These are phyloP conservation scores for Cyberlindnera bimundalis DNA, from an alignment of 805 yeast genomes.

Conservation along the genomic window DNA sequence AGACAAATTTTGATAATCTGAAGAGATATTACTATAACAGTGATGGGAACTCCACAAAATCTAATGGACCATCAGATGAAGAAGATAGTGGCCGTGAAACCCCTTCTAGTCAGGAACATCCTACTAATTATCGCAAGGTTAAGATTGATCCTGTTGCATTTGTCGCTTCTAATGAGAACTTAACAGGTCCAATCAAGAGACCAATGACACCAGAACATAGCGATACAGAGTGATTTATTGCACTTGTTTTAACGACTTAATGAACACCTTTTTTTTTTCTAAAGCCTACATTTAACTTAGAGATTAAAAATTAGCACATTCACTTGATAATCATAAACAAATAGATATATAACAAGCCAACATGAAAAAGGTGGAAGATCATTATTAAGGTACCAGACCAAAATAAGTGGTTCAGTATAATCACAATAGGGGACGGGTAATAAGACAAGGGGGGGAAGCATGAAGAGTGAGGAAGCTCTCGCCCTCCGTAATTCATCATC, in stretches of 20 bases:
- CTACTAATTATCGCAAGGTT: neutral
- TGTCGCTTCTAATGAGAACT: neutral
- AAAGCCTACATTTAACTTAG: neutral
- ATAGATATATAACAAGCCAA: neutral
- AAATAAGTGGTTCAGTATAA: no score
- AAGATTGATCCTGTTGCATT: neutral
- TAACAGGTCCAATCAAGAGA: neutral
- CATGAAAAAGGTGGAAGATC: neutral
- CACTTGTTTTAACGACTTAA: neutral
- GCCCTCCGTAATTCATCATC: no score
- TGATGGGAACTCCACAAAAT: slow-evolving; percentile 10
- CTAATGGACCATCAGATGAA: slow-evolving; percentile 12
- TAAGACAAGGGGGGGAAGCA: no score
- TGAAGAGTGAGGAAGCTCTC: no score
- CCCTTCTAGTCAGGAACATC: neutral
- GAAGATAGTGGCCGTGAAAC: slow-evolving; percentile 6
- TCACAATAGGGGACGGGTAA: no score
- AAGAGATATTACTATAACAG: slow-evolving; percentile 18
- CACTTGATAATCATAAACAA: neutral
- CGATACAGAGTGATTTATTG: slow-evolving; percentile 11
- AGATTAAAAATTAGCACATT: no score
- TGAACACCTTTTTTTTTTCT: no score
- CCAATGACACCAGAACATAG: slow-evolving; percentile 21
- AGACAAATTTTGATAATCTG: slow-evolving; percentile 14
- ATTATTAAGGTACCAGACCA: neutral